Base-by-base conservation (phyloP, 176 grass and related monocot species). In the Paspalum notatum region DNA sequence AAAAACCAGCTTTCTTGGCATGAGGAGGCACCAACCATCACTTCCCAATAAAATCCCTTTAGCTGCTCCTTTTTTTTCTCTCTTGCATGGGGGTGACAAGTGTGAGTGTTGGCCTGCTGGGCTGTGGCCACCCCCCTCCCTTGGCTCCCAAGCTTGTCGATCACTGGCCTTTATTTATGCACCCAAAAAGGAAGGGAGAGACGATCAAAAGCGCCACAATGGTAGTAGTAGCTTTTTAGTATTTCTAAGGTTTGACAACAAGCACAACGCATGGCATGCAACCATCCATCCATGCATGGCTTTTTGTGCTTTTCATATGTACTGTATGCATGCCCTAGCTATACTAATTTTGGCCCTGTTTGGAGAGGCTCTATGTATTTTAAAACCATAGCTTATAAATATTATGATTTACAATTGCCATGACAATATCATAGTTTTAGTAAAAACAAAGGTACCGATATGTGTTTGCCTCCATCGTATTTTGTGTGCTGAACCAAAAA, bases 11-110 rank as follows among this genome's bases (percentile, higher is more conserved):
- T 89, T 89, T 89, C 70, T 84, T 89, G 70, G 87, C 82, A 84
- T 85, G 87, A 89, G 76, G 87, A 80, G 75, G 82, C 76, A 89
- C 87, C 87, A 76, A 84, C 87, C 87, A 89, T 89, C 87, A 89
- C 87, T 80, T 89, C 50, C 76, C 70, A 80, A 89, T 89, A 84
- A 89, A 89, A 80, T 17, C 82, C 76, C 52, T 55, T 72, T 52
- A 12, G 17, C 53, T 55, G 37, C 38, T 45, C 52, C 21, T 55
- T 27, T 42, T 53, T 62, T 65, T 11, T 81, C 42, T 51, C 47
- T 17, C 52, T 68, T 80, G 62, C 76, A 84, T 84, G 76, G 32
- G 32, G 87, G 87, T 89, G 81, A 80, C 87, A 89, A 89, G 62
- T 84, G 76, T 75, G 62, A 88, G 81, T 88, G 86, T 75, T 84